A percentile compares a stretch with the other conserved stretches of the same genome.
Evolutionary conservation across 768 basidiomycete genomes (phyloP).

Genomic region (Leccinellum luteum): DNA sequence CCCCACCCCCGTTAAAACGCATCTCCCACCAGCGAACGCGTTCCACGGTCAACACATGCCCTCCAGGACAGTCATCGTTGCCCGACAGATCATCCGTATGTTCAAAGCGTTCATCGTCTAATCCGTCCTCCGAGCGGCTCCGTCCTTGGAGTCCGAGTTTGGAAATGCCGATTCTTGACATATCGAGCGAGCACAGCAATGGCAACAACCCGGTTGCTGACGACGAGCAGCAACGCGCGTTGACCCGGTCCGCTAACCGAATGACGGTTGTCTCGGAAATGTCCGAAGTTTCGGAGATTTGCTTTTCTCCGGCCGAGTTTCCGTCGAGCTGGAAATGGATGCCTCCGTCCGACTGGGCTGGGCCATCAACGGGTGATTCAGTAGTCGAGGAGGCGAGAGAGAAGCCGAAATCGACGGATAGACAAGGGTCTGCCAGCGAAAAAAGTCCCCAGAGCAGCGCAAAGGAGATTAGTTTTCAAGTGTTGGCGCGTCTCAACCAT

Average conservation of each 20-base stretch:
- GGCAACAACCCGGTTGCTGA: neutral
- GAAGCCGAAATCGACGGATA: neutral
- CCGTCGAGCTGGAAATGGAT: conserved; percentile 11
- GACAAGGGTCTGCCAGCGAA: neutral
- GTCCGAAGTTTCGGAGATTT: neutral
- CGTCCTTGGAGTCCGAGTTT: neutral
- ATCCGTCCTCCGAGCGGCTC: neutral
- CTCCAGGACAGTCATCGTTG: neutral
- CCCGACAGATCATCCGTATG: neutral
- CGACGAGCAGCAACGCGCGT: neutral
- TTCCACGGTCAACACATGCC: neutral
- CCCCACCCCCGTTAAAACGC: conserved; percentile 13
- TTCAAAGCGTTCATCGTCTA: neutral
- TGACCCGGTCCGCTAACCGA: neutral
- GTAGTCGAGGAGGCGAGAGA: neutral
- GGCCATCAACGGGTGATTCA: conserved; percentile 3
- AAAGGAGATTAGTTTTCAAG: neutral
- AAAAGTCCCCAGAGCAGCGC: neutral
- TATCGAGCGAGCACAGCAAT: neutral
- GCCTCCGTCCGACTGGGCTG: conserved; percentile 27
- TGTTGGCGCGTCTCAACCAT: neutral
- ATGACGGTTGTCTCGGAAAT: neutral
- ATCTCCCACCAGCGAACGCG: conserved; percentile 10
- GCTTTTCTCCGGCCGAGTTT: neutral
- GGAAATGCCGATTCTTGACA: neutral